Conservation (phyloP, 768 basidiomycete genomes). For the Hemileccinum rubropunctum region DNA sequence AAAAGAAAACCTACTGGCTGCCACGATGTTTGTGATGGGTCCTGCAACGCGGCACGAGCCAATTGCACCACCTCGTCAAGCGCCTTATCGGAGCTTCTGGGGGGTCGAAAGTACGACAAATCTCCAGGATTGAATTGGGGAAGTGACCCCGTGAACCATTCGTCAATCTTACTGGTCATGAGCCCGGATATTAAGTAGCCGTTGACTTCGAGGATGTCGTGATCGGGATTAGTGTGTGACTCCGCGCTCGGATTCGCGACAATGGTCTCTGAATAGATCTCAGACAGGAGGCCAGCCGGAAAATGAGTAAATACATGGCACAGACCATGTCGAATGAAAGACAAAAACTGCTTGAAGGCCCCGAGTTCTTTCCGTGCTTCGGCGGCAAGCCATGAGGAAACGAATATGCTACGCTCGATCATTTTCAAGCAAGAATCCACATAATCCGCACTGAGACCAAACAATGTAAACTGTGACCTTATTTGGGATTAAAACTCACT, state of each 20-base stretch:
- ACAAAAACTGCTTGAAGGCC: slow-evolving; percentile 76
- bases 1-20: slow-evolving; percentile 46
- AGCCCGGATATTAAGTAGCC: slow-evolving; percentile 75
- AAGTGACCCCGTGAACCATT: slow-evolving; percentile 69
- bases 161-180: slow-evolving; percentile 65
- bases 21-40: slow-evolving; percentile 47
- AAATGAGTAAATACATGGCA: slow-evolving; percentile 11
- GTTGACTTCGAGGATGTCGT: slow-evolving; percentile 80
- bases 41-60: slow-evolving; percentile 48
- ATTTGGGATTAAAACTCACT: slow-evolving; percentile 9
- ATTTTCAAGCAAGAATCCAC: slow-evolving; percentile 52
- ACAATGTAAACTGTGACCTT: slow-evolving; percentile 58
- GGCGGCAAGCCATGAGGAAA: slow-evolving; percentile 66
- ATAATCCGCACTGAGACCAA: slow-evolving; percentile 51
- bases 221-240: slow-evolving; percentile 43
- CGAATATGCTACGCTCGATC: slow-evolving; percentile 55
- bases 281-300: slow-evolving; percentile 13
- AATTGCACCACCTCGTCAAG: slow-evolving; percentile 42
- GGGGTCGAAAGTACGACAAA: slow-evolving; percentile 25
- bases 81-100: slow-evolving; percentile 17
- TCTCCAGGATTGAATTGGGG: slow-evolving; percentile 34
- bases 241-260: slow-evolving; percentile 55
- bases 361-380: slow-evolving; percentile 63
- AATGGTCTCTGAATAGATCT: slow-evolving; percentile 40
- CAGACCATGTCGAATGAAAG: slow-evolving; percentile 74